A percentile compares a stretch with the other conserved stretches of the same genome.
Evolutionary conservation across 129 eudicot species (phyloP).

Genomic region (Tagetes erecta): DNA sequence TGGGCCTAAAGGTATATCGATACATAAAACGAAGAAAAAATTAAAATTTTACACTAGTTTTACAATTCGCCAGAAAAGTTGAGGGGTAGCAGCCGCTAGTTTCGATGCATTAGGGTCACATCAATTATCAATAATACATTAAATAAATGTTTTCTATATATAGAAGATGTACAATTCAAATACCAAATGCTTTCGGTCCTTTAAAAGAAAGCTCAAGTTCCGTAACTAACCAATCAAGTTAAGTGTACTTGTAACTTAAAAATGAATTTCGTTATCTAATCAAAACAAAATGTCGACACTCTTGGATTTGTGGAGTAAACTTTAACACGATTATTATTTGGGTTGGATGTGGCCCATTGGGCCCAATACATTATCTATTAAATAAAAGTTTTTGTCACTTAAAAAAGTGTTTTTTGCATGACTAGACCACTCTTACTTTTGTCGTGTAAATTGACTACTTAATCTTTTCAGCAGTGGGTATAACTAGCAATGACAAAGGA

Average conservation of each 20-base stretch:
- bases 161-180: not conserved
- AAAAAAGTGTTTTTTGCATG: constrained; percentile 1
- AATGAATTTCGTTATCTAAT: not conserved
- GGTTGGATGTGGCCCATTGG: constrained; percentile 1
- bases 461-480: not conserved
- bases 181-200: not conserved
- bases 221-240: not conserved
- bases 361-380: constrained; percentile 1
- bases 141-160: not conserved
- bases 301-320: not conserved
- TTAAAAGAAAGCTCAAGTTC: not conserved
- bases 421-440: constrained; percentile 10
- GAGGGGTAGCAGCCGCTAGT: too few species aligned
- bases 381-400: not conserved
- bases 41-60: too few species aligned
- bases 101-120: too few species aligned
- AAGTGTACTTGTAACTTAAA: not conserved
- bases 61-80: too few species aligned
- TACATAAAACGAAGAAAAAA: too few species aligned
- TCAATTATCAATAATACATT: too few species aligned
- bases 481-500: too few species aligned
- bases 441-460: constrained; percentile 23
- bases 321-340: not conserved
- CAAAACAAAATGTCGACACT: constrained; percentile 4
- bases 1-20: too few species aligned